Base-by-base conservation (phyloP, 768 basidiomycete genomes). In the Mrakia frigida region DNA sequence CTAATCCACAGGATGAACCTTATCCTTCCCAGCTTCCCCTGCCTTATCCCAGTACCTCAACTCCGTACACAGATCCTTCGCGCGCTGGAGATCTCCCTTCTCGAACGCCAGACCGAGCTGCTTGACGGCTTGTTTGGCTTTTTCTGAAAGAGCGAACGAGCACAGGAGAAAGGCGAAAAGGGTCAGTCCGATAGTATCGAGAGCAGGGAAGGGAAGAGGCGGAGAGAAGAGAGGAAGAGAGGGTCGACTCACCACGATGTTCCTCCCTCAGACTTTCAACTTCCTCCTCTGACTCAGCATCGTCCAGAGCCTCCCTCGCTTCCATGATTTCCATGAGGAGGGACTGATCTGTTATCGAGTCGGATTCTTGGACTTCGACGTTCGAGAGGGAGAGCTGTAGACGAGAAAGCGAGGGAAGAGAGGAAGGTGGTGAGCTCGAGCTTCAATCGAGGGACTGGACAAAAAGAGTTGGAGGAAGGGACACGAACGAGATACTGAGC, bases 301-400 rank as follows among this genome's bases (percentile, higher is more conserved):
- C 87, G 76, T 94, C 92, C 52, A 97, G 86, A 43, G 86, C 87
- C 82, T 95, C 93, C 68, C 93, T 84, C 11, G 86, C 87, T 79
- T 92, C 89, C 88, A 97, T 89, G 56, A 96, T 87, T 79, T 91
- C 88, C 79, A 86, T 85, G 79, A 98, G 87, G 76, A 96, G 87
- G 63, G 84, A 87, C 63, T 88, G 83, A 80, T 95, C 92, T 16
- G 90, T 88, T 33, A 90, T 82, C 72, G 89, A 88, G 78, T 96
- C 94, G 33, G 84, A 85, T 84, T 95, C 94, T 2, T 85, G 85
- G 65, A 89, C 84, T 6, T 86, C 85, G 41, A 87, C 71, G 14
- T 90, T 88, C 79, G 92, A 87, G 60, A 85, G 85, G 60, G 86
- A 85, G 21, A 96, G 86, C 80, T 84, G 76, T 11, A 6, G 37